phyloP scores from a whole-genome alignment of 2,329 filamentous ascomycete species.

The Fusarium xylarioides region DNA sequence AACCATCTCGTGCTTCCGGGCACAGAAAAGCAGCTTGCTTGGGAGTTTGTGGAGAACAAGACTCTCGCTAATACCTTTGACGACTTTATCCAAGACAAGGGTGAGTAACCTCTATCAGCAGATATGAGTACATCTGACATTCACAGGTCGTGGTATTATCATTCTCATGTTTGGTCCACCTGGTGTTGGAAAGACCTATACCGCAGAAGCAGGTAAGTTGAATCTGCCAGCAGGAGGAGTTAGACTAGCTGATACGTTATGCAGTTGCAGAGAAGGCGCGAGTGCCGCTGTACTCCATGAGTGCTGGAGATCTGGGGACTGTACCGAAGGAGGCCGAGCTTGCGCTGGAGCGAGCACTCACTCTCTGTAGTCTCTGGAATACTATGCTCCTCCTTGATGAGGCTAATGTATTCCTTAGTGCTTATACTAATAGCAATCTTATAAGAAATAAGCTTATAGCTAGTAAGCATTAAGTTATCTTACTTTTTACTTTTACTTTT shows the following conservation, averaged over 20 bases:
- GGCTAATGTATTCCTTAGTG: constrained; percentile 50
- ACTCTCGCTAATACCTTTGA: constrained; percentile 43
- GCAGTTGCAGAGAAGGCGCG: constrained; percentile 49
- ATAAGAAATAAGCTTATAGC: constrained; percentile 53
- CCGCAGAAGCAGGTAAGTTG: constrained; percentile 45
- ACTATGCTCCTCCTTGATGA: constrained; percentile 49
- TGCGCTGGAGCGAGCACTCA: constrained; percentile 46
- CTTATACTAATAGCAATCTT: constrained; percentile 46
- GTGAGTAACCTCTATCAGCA: rapidly evolving
- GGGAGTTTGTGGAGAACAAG: constrained; percentile 52
- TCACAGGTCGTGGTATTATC: constrained; percentile 51
- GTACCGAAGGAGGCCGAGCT: constrained; percentile 48
- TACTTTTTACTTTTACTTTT: rapidly evolving
- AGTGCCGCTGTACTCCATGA: constrained; percentile 52
- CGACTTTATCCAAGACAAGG: constrained; percentile 50
- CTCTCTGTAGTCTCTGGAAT: constrained; percentile 58
- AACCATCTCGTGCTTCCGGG: constrained; percentile 49
- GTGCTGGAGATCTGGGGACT: constrained; percentile 51
- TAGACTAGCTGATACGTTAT: background rate
- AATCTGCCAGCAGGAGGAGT: background rate
- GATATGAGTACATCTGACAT: background rate
- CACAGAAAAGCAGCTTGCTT: constrained; percentile 50
- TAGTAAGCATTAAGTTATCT: background rate
- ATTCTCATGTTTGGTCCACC: constrained; percentile 56
- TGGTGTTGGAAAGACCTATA: constrained; percentile 58